Percentiles rank a stretch among this genome's conserved stretches.
phyloP scores from a whole-genome alignment of 768 basidiomycete species.

The Cyclocybe cylindracea region DNA sequence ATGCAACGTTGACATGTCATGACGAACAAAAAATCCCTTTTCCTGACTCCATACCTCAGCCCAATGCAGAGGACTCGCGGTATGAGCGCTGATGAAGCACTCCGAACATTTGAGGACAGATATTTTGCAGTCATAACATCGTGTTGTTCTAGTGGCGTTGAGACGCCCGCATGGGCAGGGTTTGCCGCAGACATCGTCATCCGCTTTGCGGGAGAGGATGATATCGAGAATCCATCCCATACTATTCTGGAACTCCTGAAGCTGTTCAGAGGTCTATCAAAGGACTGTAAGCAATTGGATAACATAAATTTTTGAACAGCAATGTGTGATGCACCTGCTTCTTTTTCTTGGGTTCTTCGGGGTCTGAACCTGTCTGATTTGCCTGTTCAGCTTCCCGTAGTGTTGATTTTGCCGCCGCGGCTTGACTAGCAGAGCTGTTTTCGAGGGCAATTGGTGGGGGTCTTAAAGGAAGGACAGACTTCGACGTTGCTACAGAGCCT shows the following conservation, averaged over 20 bases:
- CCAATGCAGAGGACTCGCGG: constrained; percentile 5
- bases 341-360: too few species aligned
- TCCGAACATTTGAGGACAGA: background rate
- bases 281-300: too few species aligned
- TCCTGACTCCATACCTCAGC: constrained; percentile 13
- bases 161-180: constrained; percentile 5
- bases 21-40: constrained; percentile 10
- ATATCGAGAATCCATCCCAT: background rate
- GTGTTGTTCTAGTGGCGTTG: background rate
- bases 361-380: too few species aligned
- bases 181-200: background rate
- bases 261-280: background rate
- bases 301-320: too few species aligned
- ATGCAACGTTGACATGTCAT: constrained; percentile 13
- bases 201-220: constrained; percentile 1
- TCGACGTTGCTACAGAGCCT: too few species aligned
- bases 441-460: too few species aligned
- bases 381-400: too few species aligned
- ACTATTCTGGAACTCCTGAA: constrained; percentile 1
- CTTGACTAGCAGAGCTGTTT: too few species aligned
- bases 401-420: too few species aligned
- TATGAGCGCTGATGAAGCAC: constrained; percentile 3
- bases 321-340: too few species aligned
- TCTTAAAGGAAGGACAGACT: too few species aligned
- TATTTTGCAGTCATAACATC: constrained; percentile 3